A percentile compares a stretch with the other conserved stretches of the same genome.
Conservation (phyloP, 192 early-diverging fungal genomes). For the Backusella sp. region DNA sequence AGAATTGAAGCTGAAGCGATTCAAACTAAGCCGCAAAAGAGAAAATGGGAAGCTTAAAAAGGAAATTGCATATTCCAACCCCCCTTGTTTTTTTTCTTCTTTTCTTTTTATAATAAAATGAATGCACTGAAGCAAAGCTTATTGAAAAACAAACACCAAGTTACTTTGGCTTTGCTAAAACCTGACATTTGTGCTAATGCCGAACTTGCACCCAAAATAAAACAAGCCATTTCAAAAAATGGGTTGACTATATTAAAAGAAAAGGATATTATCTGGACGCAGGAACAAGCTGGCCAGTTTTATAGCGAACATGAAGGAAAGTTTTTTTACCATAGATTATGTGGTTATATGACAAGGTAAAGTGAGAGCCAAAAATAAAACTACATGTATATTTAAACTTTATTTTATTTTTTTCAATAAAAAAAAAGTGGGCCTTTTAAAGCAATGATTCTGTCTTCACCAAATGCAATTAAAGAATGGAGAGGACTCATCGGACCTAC, state of each 20-base stretch:
- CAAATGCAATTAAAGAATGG: slow-evolving; percentile 62
- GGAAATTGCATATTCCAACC: background rate
- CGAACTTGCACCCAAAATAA: slow-evolving; percentile 34
- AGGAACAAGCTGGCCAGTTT: slow-evolving; percentile 57
- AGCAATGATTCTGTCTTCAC: slow-evolving; percentile 56
- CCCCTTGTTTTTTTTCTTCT: background rate
- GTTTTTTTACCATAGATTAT: slow-evolving; percentile 69
- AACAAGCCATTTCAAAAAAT: slow-evolving; percentile 42
- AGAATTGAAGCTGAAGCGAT: background rate
- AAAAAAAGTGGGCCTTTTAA: slow-evolving; percentile 54
- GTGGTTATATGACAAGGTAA: slow-evolving; percentile 72
- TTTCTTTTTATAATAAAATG: background rate
- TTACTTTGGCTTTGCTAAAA: slow-evolving; percentile 70
- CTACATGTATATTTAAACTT: background rate
- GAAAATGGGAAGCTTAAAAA: background rate
- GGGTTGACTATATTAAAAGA: slow-evolving; percentile 42
- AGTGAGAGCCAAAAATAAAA: background rate
- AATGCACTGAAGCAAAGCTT: background rate
- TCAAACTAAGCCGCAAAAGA: background rate
- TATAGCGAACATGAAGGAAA: slow-evolving; percentile 65
- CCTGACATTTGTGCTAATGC: slow-evolving; percentile 71
- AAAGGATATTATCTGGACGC: slow-evolving; percentile 50
- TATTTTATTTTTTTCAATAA: background rate
- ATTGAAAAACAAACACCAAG: slow-evolving; percentile 24
- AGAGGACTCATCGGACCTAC: slow-evolving; percentile 63